These are phyloP conservation scores for Glebionis coronaria DNA, from an alignment of 129 eudicot species.

Conservation along the genomic window DNA sequence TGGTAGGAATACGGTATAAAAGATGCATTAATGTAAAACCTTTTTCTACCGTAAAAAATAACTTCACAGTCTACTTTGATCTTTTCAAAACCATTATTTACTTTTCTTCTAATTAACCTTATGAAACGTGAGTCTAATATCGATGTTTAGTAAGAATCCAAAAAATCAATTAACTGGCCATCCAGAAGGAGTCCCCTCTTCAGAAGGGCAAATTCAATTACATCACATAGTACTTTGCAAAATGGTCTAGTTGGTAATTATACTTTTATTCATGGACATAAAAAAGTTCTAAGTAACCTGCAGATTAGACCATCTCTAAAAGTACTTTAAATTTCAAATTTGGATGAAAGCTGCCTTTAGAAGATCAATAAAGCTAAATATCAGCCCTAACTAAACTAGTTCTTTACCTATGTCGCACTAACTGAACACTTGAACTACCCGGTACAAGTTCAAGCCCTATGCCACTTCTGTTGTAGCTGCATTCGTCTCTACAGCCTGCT, in stretches of 20 bases:
- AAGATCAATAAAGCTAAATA: neutral
- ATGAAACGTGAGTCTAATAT: neutral
- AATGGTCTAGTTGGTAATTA: too few relatives aligned
- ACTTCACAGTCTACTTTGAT: too few relatives aligned
- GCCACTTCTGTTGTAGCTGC: constrained; percentile 32
- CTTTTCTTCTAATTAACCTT: neutral
- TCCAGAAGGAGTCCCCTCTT: neutral
- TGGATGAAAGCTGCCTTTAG: too few relatives aligned
- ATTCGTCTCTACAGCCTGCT: constrained; percentile 27
- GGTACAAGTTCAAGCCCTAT: constrained; percentile 16
- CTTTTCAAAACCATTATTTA: neutral
- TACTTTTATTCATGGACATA: too few relatives aligned
- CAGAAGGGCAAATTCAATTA: too few relatives aligned
- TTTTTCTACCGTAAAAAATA: too few relatives aligned
- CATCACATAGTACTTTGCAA: too few relatives aligned
- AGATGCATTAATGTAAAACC: too few relatives aligned
- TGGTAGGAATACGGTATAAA: neutral
- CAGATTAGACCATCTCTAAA: too few relatives aligned
- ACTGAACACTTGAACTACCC: constrained; percentile 4
- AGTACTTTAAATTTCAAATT: too few relatives aligned
- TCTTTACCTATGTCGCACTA: neutral
- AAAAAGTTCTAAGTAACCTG: too few relatives aligned
- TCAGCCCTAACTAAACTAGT: neutral
- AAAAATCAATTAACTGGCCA: neutral
- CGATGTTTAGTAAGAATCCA: neutral